Conservation (phyloP, 148 eudicot species). For the Hydrangea macrophylla region DNA sequence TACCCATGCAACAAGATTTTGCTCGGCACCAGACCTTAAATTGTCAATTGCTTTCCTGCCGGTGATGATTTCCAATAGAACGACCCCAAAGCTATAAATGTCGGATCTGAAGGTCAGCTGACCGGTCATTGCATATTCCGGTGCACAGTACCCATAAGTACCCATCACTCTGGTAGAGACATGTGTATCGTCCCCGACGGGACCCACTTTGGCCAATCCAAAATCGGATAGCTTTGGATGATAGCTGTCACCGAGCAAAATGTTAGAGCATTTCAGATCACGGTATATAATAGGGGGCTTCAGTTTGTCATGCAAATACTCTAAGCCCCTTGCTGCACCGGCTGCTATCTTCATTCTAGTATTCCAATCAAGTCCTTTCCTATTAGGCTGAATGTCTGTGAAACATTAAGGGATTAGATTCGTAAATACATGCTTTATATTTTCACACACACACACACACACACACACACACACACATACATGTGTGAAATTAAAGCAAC, state of each 20-base stretch:
- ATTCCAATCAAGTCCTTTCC: constrained; percentile 64
- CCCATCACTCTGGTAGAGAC: constrained; percentile 93
- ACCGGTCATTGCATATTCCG: constrained; percentile 90
- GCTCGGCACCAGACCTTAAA: constrained; percentile 36
- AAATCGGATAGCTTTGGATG: constrained; percentile 79
- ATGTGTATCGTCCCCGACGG: constrained; percentile 70
- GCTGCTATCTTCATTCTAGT: constrained; percentile 90
- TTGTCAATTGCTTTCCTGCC: constrained; percentile 72
- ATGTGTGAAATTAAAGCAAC: neutral
- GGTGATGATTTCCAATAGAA: constrained; percentile 72
- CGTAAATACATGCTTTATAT: too few species aligned
- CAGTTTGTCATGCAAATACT: constrained; percentile 77
- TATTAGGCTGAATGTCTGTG: constrained; percentile 34
- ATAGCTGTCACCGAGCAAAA: constrained; percentile 68
- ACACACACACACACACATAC: neutral
- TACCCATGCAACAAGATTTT: constrained; percentile 82
- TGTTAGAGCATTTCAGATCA: constrained; percentile 84
- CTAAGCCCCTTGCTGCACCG: constrained; percentile 88
- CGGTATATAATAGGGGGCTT: constrained; percentile 80
- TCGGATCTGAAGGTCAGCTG: constrained; percentile 85
- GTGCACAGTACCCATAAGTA: constrained; percentile 87
- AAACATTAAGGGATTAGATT: neutral
- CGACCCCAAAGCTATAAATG: constrained; percentile 83
- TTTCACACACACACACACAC: neutral
- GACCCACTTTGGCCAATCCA: constrained; percentile 86